A percentile compares a stretch with the other conserved stretches of the same genome.
Evolutionary conservation across 2,329 filamentous ascomycete species (phyloP).

Genomic region (Venturiaceae sp.): DNA sequence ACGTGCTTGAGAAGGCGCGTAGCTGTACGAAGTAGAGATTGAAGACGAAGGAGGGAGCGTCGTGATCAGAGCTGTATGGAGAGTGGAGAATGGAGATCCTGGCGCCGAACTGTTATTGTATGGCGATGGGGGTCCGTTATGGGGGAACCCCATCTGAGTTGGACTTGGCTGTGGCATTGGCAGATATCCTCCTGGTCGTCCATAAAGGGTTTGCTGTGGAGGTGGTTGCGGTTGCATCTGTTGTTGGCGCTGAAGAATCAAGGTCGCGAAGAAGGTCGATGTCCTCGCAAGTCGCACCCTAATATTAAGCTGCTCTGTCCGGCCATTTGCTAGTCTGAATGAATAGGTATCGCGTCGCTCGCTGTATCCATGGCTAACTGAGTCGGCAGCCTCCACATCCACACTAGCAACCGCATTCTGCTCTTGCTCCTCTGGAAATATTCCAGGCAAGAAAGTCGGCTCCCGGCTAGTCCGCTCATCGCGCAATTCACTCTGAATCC

Average conservation of each 20-base stretch:
- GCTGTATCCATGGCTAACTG: slow-evolving; percentile 26
- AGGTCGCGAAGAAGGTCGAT: slow-evolving; percentile 9
- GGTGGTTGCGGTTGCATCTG: background rate
- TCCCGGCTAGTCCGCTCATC: slow-evolving; percentile 37
- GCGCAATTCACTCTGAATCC: slow-evolving; percentile 33
- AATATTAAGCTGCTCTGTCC: background rate
- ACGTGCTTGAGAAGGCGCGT: background rate
- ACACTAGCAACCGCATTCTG: slow-evolving; percentile 30
- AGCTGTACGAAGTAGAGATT: background rate
- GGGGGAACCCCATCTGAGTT: background rate
- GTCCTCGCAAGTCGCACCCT: slow-evolving; percentile 5
- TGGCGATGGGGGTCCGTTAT: background rate
- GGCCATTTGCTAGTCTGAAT: slow-evolving; percentile 2
- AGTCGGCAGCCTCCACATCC: slow-evolving; percentile 31
- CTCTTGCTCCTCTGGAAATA: slow-evolving; percentile 30
- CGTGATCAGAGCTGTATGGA: slow-evolving; percentile 4
- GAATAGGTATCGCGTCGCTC: slow-evolving; percentile 6
- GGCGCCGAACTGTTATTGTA: slow-evolving; percentile 2
- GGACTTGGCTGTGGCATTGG: background rate
- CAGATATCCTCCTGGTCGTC: background rate
- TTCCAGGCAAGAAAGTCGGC: slow-evolving; percentile 40
- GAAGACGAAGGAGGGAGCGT: slow-evolving; percentile 4
- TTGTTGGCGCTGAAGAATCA: slow-evolving; percentile 4
- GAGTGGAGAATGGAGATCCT: slow-evolving; percentile 5
- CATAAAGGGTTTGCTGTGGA: background rate